These are phyloP conservation scores for Poteriospumella lacustris DNA, from an alignment of 108 stramenopile species.

Conservation along the genomic window DNA sequence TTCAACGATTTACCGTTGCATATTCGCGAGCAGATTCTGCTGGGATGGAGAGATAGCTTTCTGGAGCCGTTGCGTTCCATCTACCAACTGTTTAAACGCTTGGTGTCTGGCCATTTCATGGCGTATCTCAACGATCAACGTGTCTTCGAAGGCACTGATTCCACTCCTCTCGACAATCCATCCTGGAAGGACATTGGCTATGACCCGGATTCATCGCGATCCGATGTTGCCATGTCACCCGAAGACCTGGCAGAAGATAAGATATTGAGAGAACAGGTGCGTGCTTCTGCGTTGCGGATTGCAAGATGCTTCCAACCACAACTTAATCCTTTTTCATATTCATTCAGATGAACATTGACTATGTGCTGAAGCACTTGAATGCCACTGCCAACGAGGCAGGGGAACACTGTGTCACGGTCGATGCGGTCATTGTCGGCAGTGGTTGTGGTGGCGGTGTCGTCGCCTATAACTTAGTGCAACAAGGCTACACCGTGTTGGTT, in stretches of 20 bases:
- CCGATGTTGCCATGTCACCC: background rate
- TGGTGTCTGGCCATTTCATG: background rate
- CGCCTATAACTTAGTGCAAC: constrained; percentile 39
- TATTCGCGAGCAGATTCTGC: constrained; percentile 4
- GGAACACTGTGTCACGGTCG: background rate
- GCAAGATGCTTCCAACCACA: background rate
- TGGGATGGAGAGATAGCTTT: background rate
- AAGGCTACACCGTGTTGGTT: constrained; percentile 53
- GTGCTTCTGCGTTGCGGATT: background rate
- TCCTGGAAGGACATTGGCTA: background rate
- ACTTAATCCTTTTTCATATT: background rate
- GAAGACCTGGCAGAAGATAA: background rate
- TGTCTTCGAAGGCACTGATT: background rate
- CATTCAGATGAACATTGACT: background rate
- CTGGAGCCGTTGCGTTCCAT: background rate
- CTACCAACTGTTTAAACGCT: background rate
- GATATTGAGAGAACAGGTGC: background rate
- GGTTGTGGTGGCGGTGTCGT: constrained; percentile 55
- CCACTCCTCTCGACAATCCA: background rate
- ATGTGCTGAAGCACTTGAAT: background rate
- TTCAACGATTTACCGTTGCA: background rate
- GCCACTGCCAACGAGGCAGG: background rate
- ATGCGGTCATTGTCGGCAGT: constrained; percentile 59
- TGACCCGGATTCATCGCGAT: background rate
- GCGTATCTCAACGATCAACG: background rate